Conservation (phyloP, 176 grass and related monocot species). For the Avena insularis region DNA sequence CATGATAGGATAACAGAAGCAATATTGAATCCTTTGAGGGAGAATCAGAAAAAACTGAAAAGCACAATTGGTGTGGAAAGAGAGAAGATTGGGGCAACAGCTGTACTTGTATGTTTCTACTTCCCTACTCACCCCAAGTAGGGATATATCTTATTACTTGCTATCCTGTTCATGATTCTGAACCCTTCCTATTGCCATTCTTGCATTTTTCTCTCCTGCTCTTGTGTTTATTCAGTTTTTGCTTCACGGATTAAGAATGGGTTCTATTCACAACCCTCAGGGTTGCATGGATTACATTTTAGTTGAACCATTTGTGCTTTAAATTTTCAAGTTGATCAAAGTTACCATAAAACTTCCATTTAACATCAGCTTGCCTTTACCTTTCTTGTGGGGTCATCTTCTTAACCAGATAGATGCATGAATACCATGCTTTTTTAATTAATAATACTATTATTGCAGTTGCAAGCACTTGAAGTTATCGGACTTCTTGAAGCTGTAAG, state of each 20-base stretch:
- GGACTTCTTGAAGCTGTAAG: conserved; percentile 58
- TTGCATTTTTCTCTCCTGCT: not conserved
- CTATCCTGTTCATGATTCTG: conserved; percentile 21
- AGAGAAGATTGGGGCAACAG: conserved; percentile 47
- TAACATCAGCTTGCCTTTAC: conserved; percentile 1
- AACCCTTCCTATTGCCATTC: not conserved
- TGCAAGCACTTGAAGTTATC: conserved; percentile 72
- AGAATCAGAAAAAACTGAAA: conserved; percentile 43
- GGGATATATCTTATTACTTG: conserved; percentile 8
- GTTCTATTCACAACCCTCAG: not conserved
- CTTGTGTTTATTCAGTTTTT: conserved; percentile 8
- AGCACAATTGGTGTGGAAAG: conserved; percentile 32
- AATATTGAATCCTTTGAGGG: conserved; percentile 49
- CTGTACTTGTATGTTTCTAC: conserved; percentile 67
- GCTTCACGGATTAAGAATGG: not conserved
- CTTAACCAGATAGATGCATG: not conserved
- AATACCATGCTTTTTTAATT: conserved; percentile 16
- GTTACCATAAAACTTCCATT: conserved; percentile 11
- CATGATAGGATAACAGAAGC: conserved; percentile 69
- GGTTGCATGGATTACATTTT: conserved; percentile 11
- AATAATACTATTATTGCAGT: conserved; percentile 49
- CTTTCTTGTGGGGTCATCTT: conserved; percentile 8
- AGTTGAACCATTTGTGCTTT: not conserved
- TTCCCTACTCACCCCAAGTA: not conserved
- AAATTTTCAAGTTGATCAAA: conserved; percentile 19